Evolutionary conservation across 2,329 filamentous ascomycete species (phyloP), one percentile per base, ranked within the genome.

Genomic region (Fusarium camptoceras): DNA sequence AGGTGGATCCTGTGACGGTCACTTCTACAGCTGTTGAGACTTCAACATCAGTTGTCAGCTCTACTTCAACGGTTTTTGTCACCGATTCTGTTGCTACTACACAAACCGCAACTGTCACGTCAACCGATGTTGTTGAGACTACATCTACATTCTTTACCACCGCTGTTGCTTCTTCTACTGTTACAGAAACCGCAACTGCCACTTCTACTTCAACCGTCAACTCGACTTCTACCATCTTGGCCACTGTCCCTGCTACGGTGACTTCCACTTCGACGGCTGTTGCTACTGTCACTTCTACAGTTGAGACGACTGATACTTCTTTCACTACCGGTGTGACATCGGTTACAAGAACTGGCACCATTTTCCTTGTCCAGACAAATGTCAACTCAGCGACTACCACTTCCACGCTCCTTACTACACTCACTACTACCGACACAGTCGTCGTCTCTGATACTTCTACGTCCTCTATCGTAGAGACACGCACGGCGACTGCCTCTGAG

Each of bases 21-120:
- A 55, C 53, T 18, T 48, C 28, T 14, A 55, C 53, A 48, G 39
- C 43, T 10, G 53, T 48, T 15, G 42, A 27, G 18, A 55, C 53
- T 8, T 55, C 53, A 3, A 55, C 53, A 0, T 31, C 18, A 2
- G n/a, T 34, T 12, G 28, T 34, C 6, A 51, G 18, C 11, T 28
- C 46, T 24, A 57, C 55, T 16, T 51, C 46, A 18, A 58, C 47
- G 2, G 22, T 53, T 22, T 30, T 31, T 15, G 14, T 57, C 39
- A 57, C 55, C 2, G 34, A 27, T 18, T 41, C 34, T 4, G 37
- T 43, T 15, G 47, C 48, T n/a, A 42, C 55, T 12, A 58, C 48
- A 0, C 14, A 43, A 2, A 37, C 37, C 1, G 39, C n/a, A 15
- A 54, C 37, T 11, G 22, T 54, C 10, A 43, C 37, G 2, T 34